Conservation (phyloP, 2,329 filamentous ascomycete genomes). For the Penicillium brasilianum region DNA sequence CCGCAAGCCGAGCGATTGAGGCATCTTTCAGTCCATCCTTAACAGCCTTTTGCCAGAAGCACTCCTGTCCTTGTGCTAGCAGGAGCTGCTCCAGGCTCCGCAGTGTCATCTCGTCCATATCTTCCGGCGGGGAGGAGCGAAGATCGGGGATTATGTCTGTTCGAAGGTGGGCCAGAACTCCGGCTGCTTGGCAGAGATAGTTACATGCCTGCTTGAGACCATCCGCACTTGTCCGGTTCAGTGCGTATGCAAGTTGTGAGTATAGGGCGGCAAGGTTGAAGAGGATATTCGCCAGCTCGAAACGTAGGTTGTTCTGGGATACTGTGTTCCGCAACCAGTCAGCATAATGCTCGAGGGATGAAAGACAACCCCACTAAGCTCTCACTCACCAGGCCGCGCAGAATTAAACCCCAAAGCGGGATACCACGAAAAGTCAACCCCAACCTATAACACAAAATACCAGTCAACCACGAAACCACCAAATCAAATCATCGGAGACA, state of each 20-base stretch:
- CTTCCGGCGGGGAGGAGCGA: slow-evolving; percentile 82
- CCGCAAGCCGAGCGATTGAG: slow-evolving; percentile 87
- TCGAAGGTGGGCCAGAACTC: slow-evolving; percentile 79
- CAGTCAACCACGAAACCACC: slow-evolving; percentile 13
- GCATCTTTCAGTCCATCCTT: slow-evolving; percentile 92
- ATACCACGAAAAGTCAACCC: slow-evolving; percentile 96
- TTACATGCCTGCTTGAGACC: slow-evolving; percentile 87
- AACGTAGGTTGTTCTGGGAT: slow-evolving; percentile 69
- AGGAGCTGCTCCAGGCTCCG: slow-evolving; percentile 82
- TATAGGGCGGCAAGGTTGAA: slow-evolving; percentile 95
- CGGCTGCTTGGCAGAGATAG: slow-evolving; percentile 86
- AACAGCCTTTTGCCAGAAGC: slow-evolving; percentile 96
- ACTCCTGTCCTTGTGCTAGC: slow-evolving; percentile 93
- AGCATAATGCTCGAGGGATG: neutral
- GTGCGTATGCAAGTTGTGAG: slow-evolving; percentile 83
- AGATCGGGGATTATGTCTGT: slow-evolving; percentile 79
- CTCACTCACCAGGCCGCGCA: slow-evolving; percentile 63
- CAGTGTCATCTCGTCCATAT: slow-evolving; percentile 90
- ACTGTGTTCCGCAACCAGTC: slow-evolving; percentile 38
- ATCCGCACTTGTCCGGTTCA: slow-evolving; percentile 77
- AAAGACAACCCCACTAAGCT: neutral
- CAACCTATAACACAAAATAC: slow-evolving; percentile 63
- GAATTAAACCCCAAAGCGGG: slow-evolving; percentile 89
- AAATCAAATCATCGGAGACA: slow-evolving; percentile 13
- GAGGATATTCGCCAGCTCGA: slow-evolving; percentile 89